Conservation (phyloP, 2,329 filamentous ascomycete species). For the Rutstroemia sydowiana region DNA sequence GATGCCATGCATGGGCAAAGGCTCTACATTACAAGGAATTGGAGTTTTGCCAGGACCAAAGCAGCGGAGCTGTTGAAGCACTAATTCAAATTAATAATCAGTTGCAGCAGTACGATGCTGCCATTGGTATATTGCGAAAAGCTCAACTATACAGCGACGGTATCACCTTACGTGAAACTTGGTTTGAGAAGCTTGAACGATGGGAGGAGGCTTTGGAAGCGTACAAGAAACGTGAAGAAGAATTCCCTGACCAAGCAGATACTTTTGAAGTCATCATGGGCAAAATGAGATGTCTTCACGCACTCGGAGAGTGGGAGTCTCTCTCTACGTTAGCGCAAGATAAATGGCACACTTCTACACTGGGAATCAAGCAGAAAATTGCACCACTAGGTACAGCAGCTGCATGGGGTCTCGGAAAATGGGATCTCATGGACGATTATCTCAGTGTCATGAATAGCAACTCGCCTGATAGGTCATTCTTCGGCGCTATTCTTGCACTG, state of each 20-base stretch:
- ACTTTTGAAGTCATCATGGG: conserved; percentile 97
- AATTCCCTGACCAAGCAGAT: conserved; percentile 69
- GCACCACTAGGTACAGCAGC: conserved; percentile 90
- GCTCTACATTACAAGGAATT: conserved; percentile 98
- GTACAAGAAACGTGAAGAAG: conserved; percentile 77
- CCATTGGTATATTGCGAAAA: conserved; percentile 93
- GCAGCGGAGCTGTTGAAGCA: conserved; percentile 88
- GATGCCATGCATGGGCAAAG: conserved; percentile 97
- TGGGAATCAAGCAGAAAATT: conserved; percentile 83
- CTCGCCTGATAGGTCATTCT: conserved; percentile 94
- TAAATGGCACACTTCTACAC: conserved; percentile 84
- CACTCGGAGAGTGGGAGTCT: conserved; percentile 93
- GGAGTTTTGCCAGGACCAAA: conserved; percentile 96
- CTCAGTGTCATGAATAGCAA: conserved; percentile 88
- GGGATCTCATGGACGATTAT: conserved; percentile 98
- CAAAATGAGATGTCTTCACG: conserved; percentile 97
- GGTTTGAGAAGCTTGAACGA: conserved; percentile 96
- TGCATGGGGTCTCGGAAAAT: conserved; percentile 93
- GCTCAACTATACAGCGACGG: conserved; percentile 90
- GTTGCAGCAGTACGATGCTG: conserved; percentile 94
- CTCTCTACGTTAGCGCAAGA: conserved; percentile 82
- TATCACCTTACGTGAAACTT: conserved; percentile 92
- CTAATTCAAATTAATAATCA: conserved; percentile 99
- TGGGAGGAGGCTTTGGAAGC: conserved; percentile 96
- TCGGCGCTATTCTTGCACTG: conserved; percentile 88